These are phyloP conservation scores for Halteria grandinella DNA, from an alignment of 73 alveolate genomes.

Conservation along the genomic window DNA sequence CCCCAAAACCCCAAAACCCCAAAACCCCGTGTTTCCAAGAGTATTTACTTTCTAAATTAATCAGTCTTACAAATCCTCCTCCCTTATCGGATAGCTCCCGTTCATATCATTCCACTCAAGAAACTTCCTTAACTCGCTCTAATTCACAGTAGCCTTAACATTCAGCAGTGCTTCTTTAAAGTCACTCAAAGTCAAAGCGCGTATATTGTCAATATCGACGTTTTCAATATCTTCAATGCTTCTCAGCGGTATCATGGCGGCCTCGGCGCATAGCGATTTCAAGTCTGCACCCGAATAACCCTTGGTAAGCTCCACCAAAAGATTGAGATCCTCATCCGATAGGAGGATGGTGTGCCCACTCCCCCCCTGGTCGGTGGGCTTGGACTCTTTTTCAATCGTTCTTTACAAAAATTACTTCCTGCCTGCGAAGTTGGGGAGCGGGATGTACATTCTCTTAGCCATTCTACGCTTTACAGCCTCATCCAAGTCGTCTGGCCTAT, in stretches of 20 bases:
- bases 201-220: constrained; percentile 72
- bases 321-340: constrained; percentile 69
- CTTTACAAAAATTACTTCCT: constrained; percentile 81
- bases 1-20: no score
- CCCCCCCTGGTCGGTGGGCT: constrained; percentile 66
- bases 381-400: constrained; percentile 78
- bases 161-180: constrained; percentile 85
- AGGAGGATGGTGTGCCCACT: constrained; percentile 69
- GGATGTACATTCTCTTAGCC: constrained; percentile 58
- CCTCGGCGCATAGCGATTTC: constrained; percentile 87
- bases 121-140: constrained; percentile 83
- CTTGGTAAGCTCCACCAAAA: constrained; percentile 84
- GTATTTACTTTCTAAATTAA: no score
- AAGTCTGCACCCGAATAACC: constrained; percentile 98
- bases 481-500: constrained; percentile 98
- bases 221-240: constrained; percentile 75
- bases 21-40: no score
- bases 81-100: constrained; percentile 84
- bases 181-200: constrained; percentile 85
- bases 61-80: constrained; percentile 36
- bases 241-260: constrained; percentile 92
- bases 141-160: constrained; percentile 94
- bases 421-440: constrained; percentile 95
- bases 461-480: constrained; percentile 72
- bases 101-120: constrained; percentile 90